Percentiles rank a stretch among this genome's conserved stretches.
These are phyloP conservation scores for Phytophthora macrochlamydospora DNA, from an alignment of 352 stramenopile species.

Conservation along the genomic window DNA sequence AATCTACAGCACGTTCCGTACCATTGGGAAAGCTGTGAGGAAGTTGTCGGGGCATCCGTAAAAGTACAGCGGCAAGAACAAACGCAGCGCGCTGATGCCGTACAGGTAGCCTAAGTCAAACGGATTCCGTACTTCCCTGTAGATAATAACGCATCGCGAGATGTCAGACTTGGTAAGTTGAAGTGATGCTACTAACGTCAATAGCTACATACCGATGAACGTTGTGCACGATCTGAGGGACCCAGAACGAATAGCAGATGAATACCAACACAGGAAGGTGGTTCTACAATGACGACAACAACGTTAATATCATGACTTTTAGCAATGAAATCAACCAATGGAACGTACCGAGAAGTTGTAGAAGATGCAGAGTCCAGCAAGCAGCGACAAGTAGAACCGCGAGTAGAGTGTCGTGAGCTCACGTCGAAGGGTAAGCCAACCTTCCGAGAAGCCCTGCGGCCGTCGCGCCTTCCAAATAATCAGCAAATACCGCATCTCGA, in stretches of 20 bases:
- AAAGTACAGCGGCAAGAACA: constrained; percentile 97
- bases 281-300: constrained; percentile 45
- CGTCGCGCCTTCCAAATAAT: constrained; percentile 96
- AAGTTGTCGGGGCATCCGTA: constrained; percentile 96
- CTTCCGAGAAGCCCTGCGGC: constrained; percentile 84
- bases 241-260: constrained; percentile 97
- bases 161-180: too few relatives aligned
- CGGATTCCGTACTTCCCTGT: constrained; percentile 91
- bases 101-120: constrained; percentile 96
- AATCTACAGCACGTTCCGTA: constrained; percentile 24
- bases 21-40: constrained; percentile 81
- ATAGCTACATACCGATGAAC: constrained; percentile 68
- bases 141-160: background rate
- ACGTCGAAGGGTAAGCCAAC: constrained; percentile 88
- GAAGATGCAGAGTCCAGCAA: constrained; percentile 89
- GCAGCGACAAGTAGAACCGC: constrained; percentile 95
- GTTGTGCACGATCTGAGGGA: constrained; percentile 98
- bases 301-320: background rate
- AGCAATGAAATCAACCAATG: background rate
- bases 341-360: constrained; percentile 89
- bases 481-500: constrained; percentile 98
- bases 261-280: constrained; percentile 92
- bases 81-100: constrained; percentile 92
- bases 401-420: constrained; percentile 96
- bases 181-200: too few relatives aligned